Base-by-base conservation (phyloP, 1,284 basidiomycete genomes). In the Grifola frondosa region DNA sequence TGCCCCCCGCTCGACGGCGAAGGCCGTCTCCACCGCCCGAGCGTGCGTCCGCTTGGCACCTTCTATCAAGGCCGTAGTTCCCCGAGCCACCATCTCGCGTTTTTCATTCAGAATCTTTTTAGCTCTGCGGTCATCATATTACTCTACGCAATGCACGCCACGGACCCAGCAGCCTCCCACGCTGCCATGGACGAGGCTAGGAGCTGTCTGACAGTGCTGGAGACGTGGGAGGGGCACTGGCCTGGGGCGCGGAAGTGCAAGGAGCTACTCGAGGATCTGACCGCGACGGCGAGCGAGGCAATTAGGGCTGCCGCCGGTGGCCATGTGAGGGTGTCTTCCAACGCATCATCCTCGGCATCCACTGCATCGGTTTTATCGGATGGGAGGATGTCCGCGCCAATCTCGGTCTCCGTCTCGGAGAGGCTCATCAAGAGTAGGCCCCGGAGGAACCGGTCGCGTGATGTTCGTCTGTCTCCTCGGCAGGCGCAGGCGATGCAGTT, bases 31-130 rank as follows among this genome's bases (percentile, higher is more conserved):
- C 44, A 83, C 85, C 47, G 81, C 91, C 46, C 78, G 88, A 23
- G 81, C 84, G 36, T 89, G 87, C 64, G 91, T 94, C 52, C 81
- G 84, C 41, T 78, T 94, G 37, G 91, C 91, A 2, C 84, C 89
- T 29, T 88, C 89, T 12, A 87, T 91, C 66, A 88, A 83, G 60
- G 83, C 88, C 54, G 81, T 88, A 35, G 86, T 94, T 1, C 90
- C 91, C 78, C 88, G 5, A 91, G 89, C 11, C 91, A 94, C 59
- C 89, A 93, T 62, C 76, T 94, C 26, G 89, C 91, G 2, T 91
- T 94, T 63, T 93, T 91, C 71, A 90, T 92, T 44, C 91, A 94
- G 59, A 89, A 91, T 57, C 75, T 94, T 15, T 94, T 93, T 73
- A 91, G 88, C 54, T 91, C 90, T 22, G 88, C 89, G 2, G 88